These are phyloP conservation scores for Adenanthera pavonina DNA, from an alignment of 306 rosid species.

Conservation along the genomic window DNA sequence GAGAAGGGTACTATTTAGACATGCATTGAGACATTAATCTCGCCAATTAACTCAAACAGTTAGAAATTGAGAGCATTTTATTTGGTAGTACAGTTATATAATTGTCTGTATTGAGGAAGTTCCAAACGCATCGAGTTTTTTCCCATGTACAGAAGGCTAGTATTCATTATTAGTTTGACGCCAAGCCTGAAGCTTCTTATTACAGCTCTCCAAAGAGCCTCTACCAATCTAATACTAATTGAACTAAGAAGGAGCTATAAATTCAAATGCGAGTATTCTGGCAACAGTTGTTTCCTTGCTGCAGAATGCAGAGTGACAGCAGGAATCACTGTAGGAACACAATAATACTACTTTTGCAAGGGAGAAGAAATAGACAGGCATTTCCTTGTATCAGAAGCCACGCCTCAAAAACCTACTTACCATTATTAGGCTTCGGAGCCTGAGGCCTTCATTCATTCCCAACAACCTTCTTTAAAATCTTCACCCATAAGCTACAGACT, in stretches of 20 bases:
- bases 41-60: not conserved
- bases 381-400: slow-evolving; percentile 51
- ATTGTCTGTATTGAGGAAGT: slow-evolving; percentile 12
- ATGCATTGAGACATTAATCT: slow-evolving; percentile 12
- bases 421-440: slow-evolving; percentile 39
- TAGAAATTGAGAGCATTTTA: slow-evolving; percentile 19
- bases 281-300: slow-evolving; percentile 43
- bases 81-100: not conserved
- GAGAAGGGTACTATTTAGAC: not conserved
- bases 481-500: not conserved
- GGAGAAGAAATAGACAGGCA: slow-evolving; percentile 44
- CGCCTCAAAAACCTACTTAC: slow-evolving; percentile 45
- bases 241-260: not conserved
- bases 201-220: slow-evolving; percentile 32
- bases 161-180: slow-evolving; percentile 10
- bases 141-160: slow-evolving; percentile 13
- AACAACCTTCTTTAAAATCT: slow-evolving; percentile 46
- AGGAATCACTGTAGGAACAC: slow-evolving; percentile 37
- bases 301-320: slow-evolving; percentile 46
- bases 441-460: slow-evolving; percentile 49
- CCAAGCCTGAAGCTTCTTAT: slow-evolving; percentile 28
- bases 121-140: slow-evolving; percentile 24
- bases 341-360: slow-evolving; percentile 51
- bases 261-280: slow-evolving; percentile 41
- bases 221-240: not conserved